A percentile compares a stretch with the other conserved stretches of the same genome.
phyloP scores from a whole-genome alignment of 805 yeast genomes.

The Metschnikowia noctiluminum region DNA sequence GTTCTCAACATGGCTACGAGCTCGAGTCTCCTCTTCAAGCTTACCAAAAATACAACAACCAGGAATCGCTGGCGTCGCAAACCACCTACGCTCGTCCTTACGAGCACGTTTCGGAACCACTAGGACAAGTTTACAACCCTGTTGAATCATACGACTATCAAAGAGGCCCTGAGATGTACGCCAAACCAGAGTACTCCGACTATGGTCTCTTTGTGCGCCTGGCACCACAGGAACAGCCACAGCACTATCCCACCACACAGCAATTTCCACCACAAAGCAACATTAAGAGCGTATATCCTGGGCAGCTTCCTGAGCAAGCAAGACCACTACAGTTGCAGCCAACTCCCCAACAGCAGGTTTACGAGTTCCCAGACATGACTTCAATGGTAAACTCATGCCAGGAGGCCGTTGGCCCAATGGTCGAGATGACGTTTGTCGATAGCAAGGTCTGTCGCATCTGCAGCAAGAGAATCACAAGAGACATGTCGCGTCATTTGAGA shows the following conservation, averaged over 20 bases:
- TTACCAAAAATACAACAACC: background rate
- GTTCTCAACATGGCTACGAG: background rate
- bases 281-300: background rate
- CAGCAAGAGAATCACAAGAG: constrained; percentile 53
- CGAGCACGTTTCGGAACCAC: background rate
- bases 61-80: background rate
- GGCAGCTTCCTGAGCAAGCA: background rate
- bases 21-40: constrained; percentile 4
- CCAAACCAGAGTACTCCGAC: background rate
- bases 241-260: background rate
- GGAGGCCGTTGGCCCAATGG: constrained; percentile 32
- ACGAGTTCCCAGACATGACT: constrained; percentile 36
- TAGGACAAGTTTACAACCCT: background rate
- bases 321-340: background rate
- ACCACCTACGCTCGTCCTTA: background rate
- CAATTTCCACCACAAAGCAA: background rate
- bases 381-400: constrained; percentile 36
- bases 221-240: background rate
- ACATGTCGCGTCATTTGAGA: constrained; percentile 59
- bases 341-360: background rate
- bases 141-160: background rate
- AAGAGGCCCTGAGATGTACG: background rate
- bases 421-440: constrained; percentile 39
- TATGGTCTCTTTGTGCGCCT: background rate
- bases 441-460: constrained; percentile 48